These are phyloP conservation scores for Delitschia confertaspora DNA, from an alignment of 495 filamentous ascomycete species.

Conservation along the genomic window DNA sequence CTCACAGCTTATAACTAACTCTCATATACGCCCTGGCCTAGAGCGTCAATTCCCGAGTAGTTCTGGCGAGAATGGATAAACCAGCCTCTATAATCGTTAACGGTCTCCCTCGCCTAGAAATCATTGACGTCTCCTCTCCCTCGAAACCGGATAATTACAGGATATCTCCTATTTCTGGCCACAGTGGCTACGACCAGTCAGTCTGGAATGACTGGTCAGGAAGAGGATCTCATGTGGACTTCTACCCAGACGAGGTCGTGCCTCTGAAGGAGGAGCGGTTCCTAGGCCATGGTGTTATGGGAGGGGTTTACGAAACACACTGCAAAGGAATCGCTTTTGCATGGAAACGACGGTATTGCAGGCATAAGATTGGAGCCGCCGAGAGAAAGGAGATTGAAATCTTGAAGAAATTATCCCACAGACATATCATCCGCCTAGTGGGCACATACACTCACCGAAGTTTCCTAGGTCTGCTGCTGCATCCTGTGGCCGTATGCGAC, in stretches of 20 bases:
- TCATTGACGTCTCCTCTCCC: conserved; percentile 5
- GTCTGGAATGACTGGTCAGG: conserved; percentile 14
- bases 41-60: too few species aligned
- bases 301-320: conserved; percentile 21
- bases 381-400: conserved; percentile 22
- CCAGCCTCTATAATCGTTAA: too few species aligned
- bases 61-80: too few species aligned
- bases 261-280: conserved; percentile 23
- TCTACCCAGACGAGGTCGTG: conserved; percentile 5
- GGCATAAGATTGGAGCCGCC: conserved; percentile 9
- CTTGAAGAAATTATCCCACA: conserved; percentile 20
- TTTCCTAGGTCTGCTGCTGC: conserved; percentile 20
- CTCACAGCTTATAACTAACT: too few species aligned
- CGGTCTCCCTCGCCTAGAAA: conserved; percentile 8
- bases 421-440: conserved; percentile 17
- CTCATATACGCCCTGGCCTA: too few species aligned
- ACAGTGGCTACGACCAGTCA: neutral
- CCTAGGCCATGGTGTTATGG: conserved; percentile 22
- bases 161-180: conserved; percentile 6
- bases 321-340: conserved; percentile 14
- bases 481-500: conserved; percentile 24
- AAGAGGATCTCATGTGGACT: conserved; percentile 23
- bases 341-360: conserved; percentile 21
- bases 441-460: conserved; percentile 22
- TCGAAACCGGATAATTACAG: conserved; percentile 18